Conservation (phyloP, 495 filamentous ascomycete genomes). For the Penicillium turbatum region DNA sequence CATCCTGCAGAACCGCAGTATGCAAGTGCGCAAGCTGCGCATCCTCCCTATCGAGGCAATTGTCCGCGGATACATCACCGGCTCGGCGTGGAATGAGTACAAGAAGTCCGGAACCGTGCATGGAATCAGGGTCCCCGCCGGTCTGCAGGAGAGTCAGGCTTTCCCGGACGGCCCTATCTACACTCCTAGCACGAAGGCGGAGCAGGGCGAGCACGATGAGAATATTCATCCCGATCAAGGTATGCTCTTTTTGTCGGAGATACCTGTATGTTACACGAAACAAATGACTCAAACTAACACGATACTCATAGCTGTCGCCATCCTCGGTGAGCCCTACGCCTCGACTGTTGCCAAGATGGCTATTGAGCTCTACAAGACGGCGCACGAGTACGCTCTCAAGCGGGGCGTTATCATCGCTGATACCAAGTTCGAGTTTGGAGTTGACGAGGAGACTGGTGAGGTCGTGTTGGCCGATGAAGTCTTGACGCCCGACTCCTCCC, state of each 20-base stretch:
- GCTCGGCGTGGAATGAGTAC: slow-evolving; percentile 85
- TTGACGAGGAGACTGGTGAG: slow-evolving; percentile 69
- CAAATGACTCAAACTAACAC: slow-evolving; percentile 8
- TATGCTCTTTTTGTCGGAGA: slow-evolving; percentile 20
- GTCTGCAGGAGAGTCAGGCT: slow-evolving; percentile 65
- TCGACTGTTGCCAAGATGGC: slow-evolving; percentile 66
- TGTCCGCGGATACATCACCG: slow-evolving; percentile 91
- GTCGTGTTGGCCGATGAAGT: slow-evolving; percentile 90
- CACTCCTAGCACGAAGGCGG: slow-evolving; percentile 89
- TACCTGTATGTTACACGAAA: not conserved
- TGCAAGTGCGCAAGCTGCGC: slow-evolving; percentile 75
- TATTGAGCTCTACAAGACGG: slow-evolving; percentile 67
- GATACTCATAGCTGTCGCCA: slow-evolving; percentile 46
- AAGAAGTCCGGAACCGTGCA: slow-evolving; percentile 73
- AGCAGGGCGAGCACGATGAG: slow-evolving; percentile 77
- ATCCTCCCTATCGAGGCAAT: slow-evolving; percentile 89
- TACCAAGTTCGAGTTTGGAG: slow-evolving; percentile 79
- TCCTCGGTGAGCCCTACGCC: slow-evolving; percentile 76
- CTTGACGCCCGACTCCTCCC: slow-evolving; percentile 77
- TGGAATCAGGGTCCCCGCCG: slow-evolving; percentile 62
- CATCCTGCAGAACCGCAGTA: slow-evolving; percentile 63
- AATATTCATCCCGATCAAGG: slow-evolving; percentile 77
- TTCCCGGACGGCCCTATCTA: slow-evolving; percentile 72
- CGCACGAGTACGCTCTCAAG: slow-evolving; percentile 66
- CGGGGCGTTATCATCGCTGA: slow-evolving; percentile 89